A percentile compares a stretch with the other conserved stretches of the same genome.
These are phyloP conservation scores for Akanthomyces uredinophilus DNA, from an alignment of 2,329 filamentous ascomycete species.

Conservation along the genomic window DNA sequence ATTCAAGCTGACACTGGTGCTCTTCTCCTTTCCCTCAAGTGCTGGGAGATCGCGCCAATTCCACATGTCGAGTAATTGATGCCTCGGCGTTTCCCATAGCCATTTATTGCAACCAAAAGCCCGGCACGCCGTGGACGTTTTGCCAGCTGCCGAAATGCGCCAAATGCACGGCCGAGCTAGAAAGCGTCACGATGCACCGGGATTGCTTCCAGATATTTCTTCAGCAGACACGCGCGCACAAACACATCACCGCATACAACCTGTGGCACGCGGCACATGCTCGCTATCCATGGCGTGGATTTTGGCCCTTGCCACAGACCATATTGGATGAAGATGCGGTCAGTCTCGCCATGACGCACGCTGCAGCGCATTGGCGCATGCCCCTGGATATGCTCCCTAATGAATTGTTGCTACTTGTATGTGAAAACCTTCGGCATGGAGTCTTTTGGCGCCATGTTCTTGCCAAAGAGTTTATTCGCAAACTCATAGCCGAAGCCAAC, in stretches of 20 bases:
- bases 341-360: neutral
- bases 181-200: conserved; percentile 2
- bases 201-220: conserved; percentile 10
- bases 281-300: conserved; percentile 9
- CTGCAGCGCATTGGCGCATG: neutral
- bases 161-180: conserved; percentile 1
- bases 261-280: conserved; percentile 10
- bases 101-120: conserved; percentile 9
- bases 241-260: neutral
- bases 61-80: neutral
- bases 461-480: conserved; percentile 2
- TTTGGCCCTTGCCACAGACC: conserved; percentile 3
- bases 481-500: neutral
- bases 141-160: conserved; percentile 4
- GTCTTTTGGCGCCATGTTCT: conserved; percentile 8
- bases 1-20: neutral
- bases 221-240: neutral
- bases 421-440: neutral
- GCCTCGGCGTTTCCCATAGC: conserved; percentile 9
- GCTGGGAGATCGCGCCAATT: conserved; percentile 1
- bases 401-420: neutral
- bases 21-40: neutral
- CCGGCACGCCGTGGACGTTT: conserved; percentile 1
- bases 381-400: neutral
- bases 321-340: neutral